Percentiles rank a stretch among this genome's conserved stretches.
These are phyloP conservation scores for Cladophialophora chaetospira DNA, from an alignment of 2,329 filamentous ascomycete species.

Conservation along the genomic window DNA sequence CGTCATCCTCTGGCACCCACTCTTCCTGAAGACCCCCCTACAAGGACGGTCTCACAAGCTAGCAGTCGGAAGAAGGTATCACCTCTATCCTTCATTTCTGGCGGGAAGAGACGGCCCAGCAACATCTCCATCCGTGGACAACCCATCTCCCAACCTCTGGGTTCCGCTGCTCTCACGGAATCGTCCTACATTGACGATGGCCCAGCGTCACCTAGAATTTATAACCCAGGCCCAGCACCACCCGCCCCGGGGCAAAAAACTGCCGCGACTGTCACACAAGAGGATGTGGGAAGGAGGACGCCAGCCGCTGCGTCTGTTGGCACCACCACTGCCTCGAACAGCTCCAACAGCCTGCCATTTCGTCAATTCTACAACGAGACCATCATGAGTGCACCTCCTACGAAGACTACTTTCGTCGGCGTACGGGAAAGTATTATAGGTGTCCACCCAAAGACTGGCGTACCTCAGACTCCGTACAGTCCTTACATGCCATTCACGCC, in stretches of 20 bases:
- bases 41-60: slow-evolving; percentile 29
- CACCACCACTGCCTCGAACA: slow-evolving; percentile 24
- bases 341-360: slow-evolving; percentile 46
- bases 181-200: slow-evolving; percentile 51
- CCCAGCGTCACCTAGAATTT: slow-evolving; percentile 60
- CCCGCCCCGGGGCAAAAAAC: slow-evolving; percentile 46
- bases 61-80: slow-evolving; percentile 44
- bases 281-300: slow-evolving; percentile 15
- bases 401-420: slow-evolving; percentile 53
- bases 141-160: slow-evolving; percentile 59
- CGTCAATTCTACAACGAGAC: slow-evolving; percentile 45
- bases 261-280: not conserved
- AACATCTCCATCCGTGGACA: slow-evolving; percentile 54
- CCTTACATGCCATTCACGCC: slow-evolving; percentile 55
- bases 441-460: slow-evolving; percentile 47
- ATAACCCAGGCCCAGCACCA: slow-evolving; percentile 59
- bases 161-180: slow-evolving; percentile 48
- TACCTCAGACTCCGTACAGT: slow-evolving; percentile 51
- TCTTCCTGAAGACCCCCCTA: slow-evolving; percentile 17
- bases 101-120: slow-evolving; percentile 49
- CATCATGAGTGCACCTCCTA: slow-evolving; percentile 47
- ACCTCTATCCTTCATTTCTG: slow-evolving; percentile 46
- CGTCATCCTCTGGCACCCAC: slow-evolving; percentile 26
- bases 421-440: slow-evolving; percentile 40
- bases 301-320: slow-evolving; percentile 9